These are phyloP conservation scores for Pulveroboletus sp. DNA, from an alignment of 768 basidiomycete genomes.

Conservation along the genomic window DNA sequence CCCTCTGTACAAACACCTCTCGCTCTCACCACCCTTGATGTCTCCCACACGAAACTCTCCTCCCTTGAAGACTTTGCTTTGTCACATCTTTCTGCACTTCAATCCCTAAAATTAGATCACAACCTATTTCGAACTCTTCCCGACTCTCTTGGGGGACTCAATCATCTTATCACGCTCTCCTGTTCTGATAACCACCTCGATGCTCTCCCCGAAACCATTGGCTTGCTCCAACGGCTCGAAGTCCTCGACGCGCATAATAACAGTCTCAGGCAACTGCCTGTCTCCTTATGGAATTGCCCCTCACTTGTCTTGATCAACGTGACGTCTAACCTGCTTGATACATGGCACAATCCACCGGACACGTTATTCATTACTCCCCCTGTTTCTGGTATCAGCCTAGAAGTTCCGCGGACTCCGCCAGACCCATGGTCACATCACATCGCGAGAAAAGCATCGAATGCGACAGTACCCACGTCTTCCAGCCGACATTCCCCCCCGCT, in stretches of 20 bases:
- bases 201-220: slow-evolving; percentile 70
- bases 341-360: slow-evolving; percentile 63
- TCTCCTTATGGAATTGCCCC: slow-evolving; percentile 78
- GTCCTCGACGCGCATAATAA: slow-evolving; percentile 89
- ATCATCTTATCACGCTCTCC: slow-evolving; percentile 64
- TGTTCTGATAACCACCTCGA: slow-evolving; percentile 90
- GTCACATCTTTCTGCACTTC: slow-evolving; percentile 66
- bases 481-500: slow-evolving; percentile 47
- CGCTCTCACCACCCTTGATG: slow-evolving; percentile 70
- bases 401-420: slow-evolving; percentile 13
- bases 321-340: slow-evolving; percentile 79
- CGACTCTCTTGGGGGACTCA: slow-evolving; percentile 73
- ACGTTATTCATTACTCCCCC: slow-evolving; percentile 25
- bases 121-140: slow-evolving; percentile 85
- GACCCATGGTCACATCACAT: slow-evolving; percentile 18
- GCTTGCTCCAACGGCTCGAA: slow-evolving; percentile 67
- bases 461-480: slow-evolving; percentile 27
- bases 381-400: slow-evolving; percentile 20
- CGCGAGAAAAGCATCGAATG: slow-evolving; percentile 33
- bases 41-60: slow-evolving; percentile 85
- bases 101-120: slow-evolving; percentile 71
- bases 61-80: slow-evolving; percentile 73
- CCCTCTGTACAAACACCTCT: slow-evolving; percentile 45
- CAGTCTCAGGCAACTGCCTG: slow-evolving; percentile 71
- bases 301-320: slow-evolving; percentile 71